Conservation (phyloP, 257 asterid genomes). For the Lithospermum erythrorhizon region DNA sequence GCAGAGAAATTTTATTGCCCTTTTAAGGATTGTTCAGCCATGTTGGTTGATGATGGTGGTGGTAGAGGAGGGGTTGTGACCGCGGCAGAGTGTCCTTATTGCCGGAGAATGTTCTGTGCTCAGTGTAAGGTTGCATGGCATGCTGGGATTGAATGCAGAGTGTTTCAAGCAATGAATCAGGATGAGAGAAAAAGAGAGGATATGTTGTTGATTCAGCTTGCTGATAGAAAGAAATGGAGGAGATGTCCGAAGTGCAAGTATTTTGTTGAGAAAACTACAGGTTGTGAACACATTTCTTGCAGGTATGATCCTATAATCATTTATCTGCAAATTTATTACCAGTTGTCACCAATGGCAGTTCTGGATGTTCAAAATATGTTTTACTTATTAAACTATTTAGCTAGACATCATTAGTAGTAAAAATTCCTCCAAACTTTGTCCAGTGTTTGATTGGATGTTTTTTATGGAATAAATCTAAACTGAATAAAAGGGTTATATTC, state of each 20-base stretch:
- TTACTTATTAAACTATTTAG: too few species aligned
- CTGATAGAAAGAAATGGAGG: conserved; percentile 32
- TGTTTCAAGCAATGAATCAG: conserved; percentile 7
- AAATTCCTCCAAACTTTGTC: too few species aligned
- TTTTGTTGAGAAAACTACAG: conserved; percentile 28
- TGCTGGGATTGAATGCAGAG: conserved; percentile 27
- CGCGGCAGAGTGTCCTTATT: conserved; percentile 38
- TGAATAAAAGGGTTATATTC: too few species aligned
- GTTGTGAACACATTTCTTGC: conserved; percentile 44
- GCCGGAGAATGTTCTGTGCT: conserved; percentile 37
- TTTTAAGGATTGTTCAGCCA: conserved; percentile 34
- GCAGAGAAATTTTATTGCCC: conserved; percentile 35
- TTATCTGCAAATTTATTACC: too few species aligned
- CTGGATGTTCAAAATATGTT: too few species aligned
- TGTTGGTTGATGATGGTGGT: conserved; percentile 25
- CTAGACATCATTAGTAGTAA: too few species aligned
- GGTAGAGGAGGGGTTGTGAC: conserved; percentile 13
- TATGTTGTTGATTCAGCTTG: conserved; percentile 29
- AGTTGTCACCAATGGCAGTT: too few species aligned
- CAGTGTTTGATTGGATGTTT: too few species aligned
- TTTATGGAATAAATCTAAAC: too few species aligned
- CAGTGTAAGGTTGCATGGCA: conserved; percentile 47
- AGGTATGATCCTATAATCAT: conserved; percentile 10
- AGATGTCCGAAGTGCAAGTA: conserved; percentile 30
- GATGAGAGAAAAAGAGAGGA: conserved; percentile 33